Evolutionary conservation across 2,329 filamentous ascomycete genomes (phyloP).

Genomic region (Fusarium sp.): DNA sequence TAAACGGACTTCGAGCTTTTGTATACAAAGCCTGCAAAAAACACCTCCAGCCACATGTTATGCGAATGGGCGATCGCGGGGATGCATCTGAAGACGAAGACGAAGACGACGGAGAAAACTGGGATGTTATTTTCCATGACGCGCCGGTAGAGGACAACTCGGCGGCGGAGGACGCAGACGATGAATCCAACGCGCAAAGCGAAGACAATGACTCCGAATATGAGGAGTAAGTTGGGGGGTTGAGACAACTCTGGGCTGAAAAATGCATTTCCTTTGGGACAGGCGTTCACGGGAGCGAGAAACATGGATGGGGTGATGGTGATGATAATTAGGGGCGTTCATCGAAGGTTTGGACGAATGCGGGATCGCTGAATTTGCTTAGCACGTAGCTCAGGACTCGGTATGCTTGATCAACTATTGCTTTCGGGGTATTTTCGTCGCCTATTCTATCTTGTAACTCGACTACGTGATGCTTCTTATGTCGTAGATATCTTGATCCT

Average conservation of each 20-base stretch:
- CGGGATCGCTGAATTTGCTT: slow-evolving; percentile 3
- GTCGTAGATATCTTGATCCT: slow-evolving; percentile 67
- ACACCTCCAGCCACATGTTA: neutral
- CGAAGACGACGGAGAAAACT: neutral
- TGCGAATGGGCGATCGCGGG: neutral
- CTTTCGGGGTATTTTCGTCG: slow-evolving; percentile 34
- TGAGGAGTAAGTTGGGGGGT: neutral
- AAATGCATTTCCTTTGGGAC: neutral
- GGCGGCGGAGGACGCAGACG: slow-evolving; percentile 6
- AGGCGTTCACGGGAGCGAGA: neutral
- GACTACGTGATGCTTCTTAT: slow-evolving; percentile 11
- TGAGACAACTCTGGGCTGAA: neutral
- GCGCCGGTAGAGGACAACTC: neutral
- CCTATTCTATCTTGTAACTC: slow-evolving; percentile 19
- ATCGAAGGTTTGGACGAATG: neutral
- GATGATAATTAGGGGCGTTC: neutral
- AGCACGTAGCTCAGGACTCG: slow-evolving; percentile 9
- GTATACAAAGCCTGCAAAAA: slow-evolving; percentile 33
- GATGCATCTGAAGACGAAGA: neutral
- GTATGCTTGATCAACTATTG: slow-evolving; percentile 4
- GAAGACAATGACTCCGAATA: slow-evolving; percentile 28
- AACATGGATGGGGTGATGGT: neutral
- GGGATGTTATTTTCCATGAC: slow-evolving; percentile 1
- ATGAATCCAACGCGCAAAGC: slow-evolving; percentile 2
- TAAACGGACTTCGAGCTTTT: slow-evolving; percentile 6